These are phyloP conservation scores for Fusarium proliferatum DNA, from an alignment of 2,329 filamentous ascomycete species.

Conservation along the genomic window DNA sequence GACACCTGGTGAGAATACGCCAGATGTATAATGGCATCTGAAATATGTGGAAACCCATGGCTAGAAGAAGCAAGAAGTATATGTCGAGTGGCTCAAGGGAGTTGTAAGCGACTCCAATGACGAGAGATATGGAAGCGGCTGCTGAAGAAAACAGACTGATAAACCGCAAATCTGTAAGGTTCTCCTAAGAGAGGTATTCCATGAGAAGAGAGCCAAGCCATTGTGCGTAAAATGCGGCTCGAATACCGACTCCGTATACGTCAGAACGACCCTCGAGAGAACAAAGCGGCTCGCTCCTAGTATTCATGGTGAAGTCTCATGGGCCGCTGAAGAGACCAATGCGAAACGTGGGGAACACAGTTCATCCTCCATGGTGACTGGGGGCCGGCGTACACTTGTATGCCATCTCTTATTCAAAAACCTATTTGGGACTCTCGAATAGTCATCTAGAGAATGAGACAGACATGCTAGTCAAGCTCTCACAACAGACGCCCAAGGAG, in stretches of 20 bases:
- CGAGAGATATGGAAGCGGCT: conserved; percentile 43
- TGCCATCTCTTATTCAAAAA: background rate
- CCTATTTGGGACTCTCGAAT: background rate
- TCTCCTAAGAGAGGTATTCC: conserved; percentile 46
- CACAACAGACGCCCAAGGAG: conserved; percentile 10
- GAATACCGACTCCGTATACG: conserved; percentile 52
- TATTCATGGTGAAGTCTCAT: background rate
- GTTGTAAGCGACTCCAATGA: conserved; percentile 40
- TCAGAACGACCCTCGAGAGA: conserved; percentile 43
- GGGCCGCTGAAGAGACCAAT: background rate
- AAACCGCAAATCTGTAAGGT: conserved; percentile 46
- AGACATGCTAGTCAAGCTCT: conserved; percentile 5
- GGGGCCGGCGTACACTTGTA: conserved; percentile 41
- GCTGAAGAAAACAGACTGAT: conserved; percentile 49
- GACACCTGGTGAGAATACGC: conserved; percentile 48
- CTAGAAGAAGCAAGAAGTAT: conserved; percentile 48
- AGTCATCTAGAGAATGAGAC: background rate
- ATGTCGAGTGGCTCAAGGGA: conserved; percentile 46
- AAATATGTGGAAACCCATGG: conserved; percentile 47
- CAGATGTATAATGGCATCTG: conserved; percentile 50
- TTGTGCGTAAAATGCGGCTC: conserved; percentile 50
- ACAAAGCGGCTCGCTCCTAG: conserved; percentile 34
- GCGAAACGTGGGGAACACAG: background rate
- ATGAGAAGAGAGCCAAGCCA: conserved; percentile 51
- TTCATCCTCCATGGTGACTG: background rate